These are phyloP conservation scores for Cymbopogon flexuosus DNA, from an alignment of 202 grass and related monocot species.

Conservation along the genomic window DNA sequence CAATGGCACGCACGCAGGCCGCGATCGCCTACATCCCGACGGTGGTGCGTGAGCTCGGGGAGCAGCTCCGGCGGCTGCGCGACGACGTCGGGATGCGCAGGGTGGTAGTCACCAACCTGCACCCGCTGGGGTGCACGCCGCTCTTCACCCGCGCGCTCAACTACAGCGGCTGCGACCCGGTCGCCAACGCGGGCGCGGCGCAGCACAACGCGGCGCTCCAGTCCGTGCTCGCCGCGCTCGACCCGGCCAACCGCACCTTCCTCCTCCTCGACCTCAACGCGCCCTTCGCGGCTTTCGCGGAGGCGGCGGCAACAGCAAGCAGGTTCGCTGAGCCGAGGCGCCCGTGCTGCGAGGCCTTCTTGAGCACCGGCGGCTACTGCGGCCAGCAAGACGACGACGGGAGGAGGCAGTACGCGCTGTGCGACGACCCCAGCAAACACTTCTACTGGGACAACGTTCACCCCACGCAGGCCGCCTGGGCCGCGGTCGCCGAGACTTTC, in stretches of 20 bases:
- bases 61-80: constrained; percentile 44
- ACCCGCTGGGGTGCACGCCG: constrained; percentile 76
- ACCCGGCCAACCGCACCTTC: constrained; percentile 43
- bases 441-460: constrained; percentile 89
- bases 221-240: constrained; percentile 37
- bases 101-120: constrained; percentile 73
- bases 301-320: background rate
- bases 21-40: background rate
- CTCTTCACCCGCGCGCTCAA: constrained; percentile 45
- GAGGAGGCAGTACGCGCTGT: constrained; percentile 46
- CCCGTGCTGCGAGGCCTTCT: constrained; percentile 66
- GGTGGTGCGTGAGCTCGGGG: constrained; percentile 43
- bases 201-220: constrained; percentile 56
- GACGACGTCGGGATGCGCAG: constrained; percentile 48
- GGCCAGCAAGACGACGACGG: constrained; percentile 60
- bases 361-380: constrained; percentile 38
- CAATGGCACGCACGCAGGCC: no score
- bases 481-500: constrained; percentile 51
- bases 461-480: constrained; percentile 77
- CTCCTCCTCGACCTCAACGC: constrained; percentile 59
- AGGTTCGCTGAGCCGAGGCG: constrained; percentile 40
- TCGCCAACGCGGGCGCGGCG: constrained; percentile 38
- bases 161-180: constrained; percentile 49
- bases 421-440: constrained; percentile 35
- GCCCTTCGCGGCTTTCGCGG: constrained; percentile 36